Conservation (phyloP, 2,329 filamentous ascomycete species). For the Aspergillus ustus region DNA sequence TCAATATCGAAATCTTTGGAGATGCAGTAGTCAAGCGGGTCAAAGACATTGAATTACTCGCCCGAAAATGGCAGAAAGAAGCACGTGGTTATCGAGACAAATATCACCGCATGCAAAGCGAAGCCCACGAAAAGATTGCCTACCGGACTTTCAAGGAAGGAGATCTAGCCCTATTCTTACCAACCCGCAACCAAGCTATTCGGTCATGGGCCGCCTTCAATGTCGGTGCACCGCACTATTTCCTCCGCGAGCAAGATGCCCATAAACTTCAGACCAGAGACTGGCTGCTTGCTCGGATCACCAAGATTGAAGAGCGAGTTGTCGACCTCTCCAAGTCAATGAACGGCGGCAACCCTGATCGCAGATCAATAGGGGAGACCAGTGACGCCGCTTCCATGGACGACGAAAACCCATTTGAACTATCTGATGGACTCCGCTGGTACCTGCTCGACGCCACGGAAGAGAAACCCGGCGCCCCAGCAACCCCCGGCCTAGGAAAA, state of each 20-base stretch:
- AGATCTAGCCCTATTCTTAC: conserved; percentile 90
- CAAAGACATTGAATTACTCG: conserved; percentile 90
- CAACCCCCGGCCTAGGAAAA: conserved; percentile 90
- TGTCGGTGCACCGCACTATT: conserved; percentile 95
- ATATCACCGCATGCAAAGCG: conserved; percentile 76
- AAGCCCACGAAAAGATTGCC: conserved; percentile 93
- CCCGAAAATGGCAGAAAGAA: conserved; percentile 91
- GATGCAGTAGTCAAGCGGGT: conserved; percentile 87
- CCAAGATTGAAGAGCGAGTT: conserved; percentile 86
- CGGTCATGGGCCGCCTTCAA: conserved; percentile 99
- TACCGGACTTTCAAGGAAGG: conserved; percentile 96
- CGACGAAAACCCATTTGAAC: conserved; percentile 95
- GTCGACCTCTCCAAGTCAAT: conserved; percentile 88
- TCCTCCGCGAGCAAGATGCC: conserved; percentile 87
- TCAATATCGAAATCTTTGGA: conserved; percentile 82
- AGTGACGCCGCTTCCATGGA: conserved; percentile 67
- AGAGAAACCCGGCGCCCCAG: conserved; percentile 87
- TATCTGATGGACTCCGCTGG: conserved; percentile 94
- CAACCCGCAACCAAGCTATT: conserved; percentile 90
- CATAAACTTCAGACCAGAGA: conserved; percentile 85
- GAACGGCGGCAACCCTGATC: conserved; percentile 59
- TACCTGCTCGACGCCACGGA: conserved; percentile 93
- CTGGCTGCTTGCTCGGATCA: conserved; percentile 95
- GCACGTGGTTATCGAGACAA: conserved; percentile 85
- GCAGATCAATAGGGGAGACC: conserved; percentile 51